Evolutionary conservation across 805 yeast species (phyloP), one percentile per base, ranked within the genome.

Genomic region (Grigorovia humatica): DNA sequence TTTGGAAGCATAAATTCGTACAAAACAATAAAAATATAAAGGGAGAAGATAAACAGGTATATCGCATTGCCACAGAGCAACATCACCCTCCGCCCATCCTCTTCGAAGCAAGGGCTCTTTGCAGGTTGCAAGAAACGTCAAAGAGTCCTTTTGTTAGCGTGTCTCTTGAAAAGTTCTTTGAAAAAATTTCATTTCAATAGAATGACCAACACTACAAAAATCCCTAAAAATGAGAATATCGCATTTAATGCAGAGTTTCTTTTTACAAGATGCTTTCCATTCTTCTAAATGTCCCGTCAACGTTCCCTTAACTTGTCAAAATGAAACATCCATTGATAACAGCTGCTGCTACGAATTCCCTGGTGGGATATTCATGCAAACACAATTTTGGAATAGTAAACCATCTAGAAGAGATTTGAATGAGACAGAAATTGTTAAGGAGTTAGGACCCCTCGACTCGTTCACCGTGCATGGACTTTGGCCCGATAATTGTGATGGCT

Each of bases 381-480:
- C 97, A 0, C 98, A 90, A 64, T 89, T 90, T 70, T 90, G 97
- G 97, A 95, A 90, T 68, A 85, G 84, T 63, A 69, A 72, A 54
- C 90, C 93, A 1, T 77, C 87, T 0, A 58, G 54, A 41, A 29
- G 52, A 4, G 59, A 53, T 9, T 49, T 63, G 43, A 56, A 57
- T 51, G 57, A 57, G 6, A 56, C 55, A 7, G 65, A 61, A 30
- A 44, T 67, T 4, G 63, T 59, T 13, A 58, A 54, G 29, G 64
- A 65, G 47, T 72, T 80, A 48, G 93, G 93, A 5, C 87, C 88
- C 1, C 70, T 75, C 43, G 80, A 85, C 50, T 69, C 77, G 54
- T 88, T 85, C 70, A 88, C 96, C 1, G 69, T 85, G 40, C 96
- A 88, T 65, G 96, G 96, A 0, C 69, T 87, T 49, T 88, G 96